Evolutionary conservation across 2,329 filamentous ascomycete genomes (phyloP).

Genomic region (Exophiala oligosperma): DNA sequence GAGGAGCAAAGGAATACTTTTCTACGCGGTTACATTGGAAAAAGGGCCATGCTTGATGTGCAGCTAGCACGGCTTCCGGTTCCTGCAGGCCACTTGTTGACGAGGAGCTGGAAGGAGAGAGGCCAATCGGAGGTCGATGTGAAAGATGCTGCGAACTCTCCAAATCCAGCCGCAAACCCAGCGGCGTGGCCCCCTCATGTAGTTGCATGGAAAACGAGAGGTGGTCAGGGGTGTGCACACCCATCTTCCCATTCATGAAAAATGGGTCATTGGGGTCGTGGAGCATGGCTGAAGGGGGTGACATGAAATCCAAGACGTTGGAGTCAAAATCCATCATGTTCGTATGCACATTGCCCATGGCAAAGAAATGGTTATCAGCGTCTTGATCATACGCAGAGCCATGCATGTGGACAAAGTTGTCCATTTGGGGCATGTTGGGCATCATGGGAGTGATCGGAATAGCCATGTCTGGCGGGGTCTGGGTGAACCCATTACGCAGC

Average conservation of each 20-base stretch:
- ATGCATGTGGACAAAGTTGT: constrained; percentile 28
- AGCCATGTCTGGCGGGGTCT: constrained; percentile 28
- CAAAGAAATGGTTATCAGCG: constrained; percentile 28
- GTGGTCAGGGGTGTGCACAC: constrained; percentile 25
- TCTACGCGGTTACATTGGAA: constrained; percentile 52
- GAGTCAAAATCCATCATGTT: constrained; percentile 29
- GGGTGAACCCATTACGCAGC: constrained; percentile 25
- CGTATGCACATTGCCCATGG: constrained; percentile 22
- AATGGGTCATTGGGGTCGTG: constrained; percentile 27
- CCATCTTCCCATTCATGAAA: constrained; percentile 22
- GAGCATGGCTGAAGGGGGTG: constrained; percentile 23
- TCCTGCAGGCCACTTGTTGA: constrained; percentile 34
- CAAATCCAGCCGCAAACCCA: constrained; percentile 20
- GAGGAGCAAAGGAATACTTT: constrained; percentile 50
- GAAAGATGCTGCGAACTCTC: constrained; percentile 21
- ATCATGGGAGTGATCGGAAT: constrained; percentile 30
- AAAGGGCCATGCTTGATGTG: constrained; percentile 54
- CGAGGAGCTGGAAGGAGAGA: constrained; percentile 25
- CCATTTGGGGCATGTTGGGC: constrained; percentile 29
- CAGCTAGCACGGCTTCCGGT: constrained; percentile 49
- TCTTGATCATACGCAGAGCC: constrained; percentile 26
- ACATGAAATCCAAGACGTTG: constrained; percentile 29
- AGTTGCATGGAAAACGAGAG: constrained; percentile 19
- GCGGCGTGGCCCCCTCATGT: constrained; percentile 20
- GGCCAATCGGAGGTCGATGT: constrained; percentile 20